A percentile compares a stretch with the other conserved stretches of the same genome.
Evolutionary conservation across 1,139 yeast species (phyloP).

Genomic region (Yamadazyma atlantica): DNA sequence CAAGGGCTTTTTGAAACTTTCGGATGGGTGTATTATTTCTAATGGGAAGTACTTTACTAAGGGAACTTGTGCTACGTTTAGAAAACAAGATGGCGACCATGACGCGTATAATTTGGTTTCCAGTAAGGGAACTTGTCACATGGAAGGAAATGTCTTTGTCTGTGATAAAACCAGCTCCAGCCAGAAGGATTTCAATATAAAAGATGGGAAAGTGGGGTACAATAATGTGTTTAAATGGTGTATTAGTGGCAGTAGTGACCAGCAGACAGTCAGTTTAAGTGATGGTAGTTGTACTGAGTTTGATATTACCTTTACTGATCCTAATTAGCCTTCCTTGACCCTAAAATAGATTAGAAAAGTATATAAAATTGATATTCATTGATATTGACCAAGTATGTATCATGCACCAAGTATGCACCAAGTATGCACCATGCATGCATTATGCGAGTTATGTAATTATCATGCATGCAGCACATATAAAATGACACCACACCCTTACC

Average conservation of each 20-base stretch:
- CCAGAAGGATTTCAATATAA: constrained; percentile 52
- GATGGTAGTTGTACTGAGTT: constrained; percentile 35
- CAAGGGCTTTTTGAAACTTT: constrained; percentile 52
- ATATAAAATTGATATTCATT: too few species aligned
- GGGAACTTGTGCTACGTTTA: constrained; percentile 80
- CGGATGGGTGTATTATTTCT: constrained; percentile 76
- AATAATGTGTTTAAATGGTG: constrained; percentile 72
- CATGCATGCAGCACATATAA: too few species aligned
- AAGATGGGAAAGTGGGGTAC: constrained; percentile 50
- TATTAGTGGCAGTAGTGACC: constrained; percentile 48
- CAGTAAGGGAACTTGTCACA: constrained; percentile 72
- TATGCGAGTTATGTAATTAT: too few species aligned
- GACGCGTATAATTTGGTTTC: constrained; percentile 72
- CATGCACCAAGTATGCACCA: too few species aligned
- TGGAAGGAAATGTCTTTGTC: constrained; percentile 36
- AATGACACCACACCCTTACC: too few species aligned
- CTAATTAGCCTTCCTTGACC: too few species aligned
- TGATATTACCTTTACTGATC: constrained; percentile 5
- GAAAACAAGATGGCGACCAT: constrained; percentile 50
- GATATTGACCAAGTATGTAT: too few species aligned
- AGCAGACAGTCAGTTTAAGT: constrained; percentile 54
- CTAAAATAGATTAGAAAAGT: background rate
- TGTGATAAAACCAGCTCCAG: constrained; percentile 31
- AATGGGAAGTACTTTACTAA: constrained; percentile 81
- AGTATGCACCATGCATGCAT: too few species aligned